Base-by-base conservation (phyloP, 108 stramenopile genomes). In the Stephanodiscus minutulus region DNA sequence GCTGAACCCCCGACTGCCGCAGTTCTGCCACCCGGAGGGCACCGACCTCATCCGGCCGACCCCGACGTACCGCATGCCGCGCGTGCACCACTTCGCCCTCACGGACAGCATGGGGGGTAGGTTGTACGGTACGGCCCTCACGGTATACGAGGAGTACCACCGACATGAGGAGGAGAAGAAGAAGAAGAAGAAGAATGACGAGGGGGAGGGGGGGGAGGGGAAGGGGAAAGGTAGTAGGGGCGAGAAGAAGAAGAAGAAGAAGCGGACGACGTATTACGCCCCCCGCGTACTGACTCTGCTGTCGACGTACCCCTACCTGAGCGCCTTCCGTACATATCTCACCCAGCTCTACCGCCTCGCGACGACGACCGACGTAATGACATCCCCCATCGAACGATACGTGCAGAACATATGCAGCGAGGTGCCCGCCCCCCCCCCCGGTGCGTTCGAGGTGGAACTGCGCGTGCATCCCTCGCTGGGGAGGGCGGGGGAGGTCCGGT, bases 401-500 rank as follows among this genome's bases (percentile, higher is more conserved):
- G 84, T 99, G 73, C 77, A 85, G 67, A 99, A 98, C 74, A 90
- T 99, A 46, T 93, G 97, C 65, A 66, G 74, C 48, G 98, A 99
- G 78, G 94, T 97, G 41, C 97, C 98, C 24, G 94, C 98, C 44
- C 98, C 98, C 15, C 98, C 98, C 12, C 94, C 92, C 0, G 97
- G 97, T 3, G 77, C 87, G 18, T 93, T 95, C 73, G 95, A 97
- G 76, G 93, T 97, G 17, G 83, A 88, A 69, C 55, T 91, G 17
- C 76, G 72, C 22, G 87, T 96, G 15, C 73, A 93, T 17, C 80
- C 87, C 57, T 77, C 83, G 1, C 8, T 22, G 53, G 29, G 48
- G 48, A 18, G 47, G 68, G 3, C 28, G 66, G n/a, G 86, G 78
- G 81, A 72, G 56, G 87, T 97, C 61, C 78, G 94, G 24, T 93